Evolutionary conservation across 139 green algal species (phyloP), one percentile per base, ranked within the genome.

Genomic region (Edaphochlamys debaryana): DNA sequence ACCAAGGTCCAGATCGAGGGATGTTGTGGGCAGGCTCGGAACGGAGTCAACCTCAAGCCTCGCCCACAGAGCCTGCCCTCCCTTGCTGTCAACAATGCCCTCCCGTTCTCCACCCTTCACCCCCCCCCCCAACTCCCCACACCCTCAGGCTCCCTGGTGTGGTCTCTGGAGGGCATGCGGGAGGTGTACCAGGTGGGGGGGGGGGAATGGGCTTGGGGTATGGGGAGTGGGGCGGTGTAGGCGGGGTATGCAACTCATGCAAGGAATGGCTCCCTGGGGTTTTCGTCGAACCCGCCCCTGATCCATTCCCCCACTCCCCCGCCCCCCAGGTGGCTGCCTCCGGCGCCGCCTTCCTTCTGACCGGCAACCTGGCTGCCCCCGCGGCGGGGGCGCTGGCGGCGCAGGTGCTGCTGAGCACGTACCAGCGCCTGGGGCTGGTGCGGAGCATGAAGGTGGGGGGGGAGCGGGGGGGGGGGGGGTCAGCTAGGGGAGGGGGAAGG

Each of bases 361-460:
- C 87, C 19, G 73, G 74, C 62, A 91, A 91, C 87, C 69, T 91
- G 73, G 83, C 84, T 48, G 87, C 87, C 23, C 83, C 87, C 23
- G 67, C 84, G 40, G 84, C 79, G 20, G 87, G 84, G 1, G 48
- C 38, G 4, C 20, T 88, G 15, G 36, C 77, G 34, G 68, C 75
- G 62, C 84, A 88, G 82, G 58, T 69, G 38, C 52, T 86, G 69
- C 38, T 80, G 29, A 75, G 54, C 2, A 32, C 37, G 3, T 86
- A 80, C 38, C 80, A 86, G 69, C 80, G 80, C 20, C 37, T 67
- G 37, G 67, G 37, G 41, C 38, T 86, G 54, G 19, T 34, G n/a
- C 63, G 80, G 40, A 25, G 30, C 2, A 66, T 79, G 50, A 4
- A 86, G 79, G 79, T 85, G 68, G 9, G 75, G 56, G 38, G 29